Conservation (phyloP, 768 basidiomycete genomes). For the Cubamyces sp. region DNA sequence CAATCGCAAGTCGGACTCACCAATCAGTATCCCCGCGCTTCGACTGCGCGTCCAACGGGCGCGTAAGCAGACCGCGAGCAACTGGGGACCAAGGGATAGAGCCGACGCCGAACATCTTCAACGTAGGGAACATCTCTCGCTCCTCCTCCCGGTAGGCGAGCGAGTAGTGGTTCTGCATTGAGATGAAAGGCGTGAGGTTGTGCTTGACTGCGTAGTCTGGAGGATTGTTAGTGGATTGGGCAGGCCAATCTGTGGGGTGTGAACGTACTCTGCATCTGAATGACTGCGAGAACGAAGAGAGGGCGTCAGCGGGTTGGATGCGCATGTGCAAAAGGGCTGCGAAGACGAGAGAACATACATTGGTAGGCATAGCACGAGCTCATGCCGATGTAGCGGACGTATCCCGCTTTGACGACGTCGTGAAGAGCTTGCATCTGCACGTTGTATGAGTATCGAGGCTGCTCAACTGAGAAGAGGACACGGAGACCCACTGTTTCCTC, state of each 20-base stretch:
- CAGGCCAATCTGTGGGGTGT: not conserved
- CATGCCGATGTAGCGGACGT: conserved; percentile 47
- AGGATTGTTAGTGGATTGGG: too few relatives aligned
- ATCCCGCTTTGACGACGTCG: conserved; percentile 49
- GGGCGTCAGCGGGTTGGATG: not conserved
- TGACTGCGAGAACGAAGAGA: conserved; percentile 26
- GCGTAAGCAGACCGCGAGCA: conserved; percentile 38
- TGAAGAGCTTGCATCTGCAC: conserved; percentile 47
- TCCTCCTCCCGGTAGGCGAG: conserved; percentile 66
- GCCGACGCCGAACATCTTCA: conserved; percentile 37
- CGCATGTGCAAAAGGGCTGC: too few relatives aligned
- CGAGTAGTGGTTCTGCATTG: conserved; percentile 66
- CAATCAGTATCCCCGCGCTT: conserved; percentile 30
- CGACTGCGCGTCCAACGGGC: conserved; percentile 30
- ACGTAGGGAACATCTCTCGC: conserved; percentile 56
- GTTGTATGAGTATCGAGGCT: not conserved
- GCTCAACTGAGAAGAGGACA: not conserved
- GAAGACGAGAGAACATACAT: conserved; percentile 27
- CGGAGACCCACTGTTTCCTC: conserved; percentile 34
- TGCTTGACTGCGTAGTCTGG: conserved; percentile 42
- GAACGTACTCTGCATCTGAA: conserved; percentile 37
- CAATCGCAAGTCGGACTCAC: conserved; percentile 4
- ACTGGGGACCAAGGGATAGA: conserved; percentile 46
- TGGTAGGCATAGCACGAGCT: conserved; percentile 43
- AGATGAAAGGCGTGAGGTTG: conserved; percentile 56